Evolutionary conservation across 1,284 basidiomycete genomes (phyloP), one percentile per base, ranked within the genome.

Genomic region (Volvariella surrecta): DNA sequence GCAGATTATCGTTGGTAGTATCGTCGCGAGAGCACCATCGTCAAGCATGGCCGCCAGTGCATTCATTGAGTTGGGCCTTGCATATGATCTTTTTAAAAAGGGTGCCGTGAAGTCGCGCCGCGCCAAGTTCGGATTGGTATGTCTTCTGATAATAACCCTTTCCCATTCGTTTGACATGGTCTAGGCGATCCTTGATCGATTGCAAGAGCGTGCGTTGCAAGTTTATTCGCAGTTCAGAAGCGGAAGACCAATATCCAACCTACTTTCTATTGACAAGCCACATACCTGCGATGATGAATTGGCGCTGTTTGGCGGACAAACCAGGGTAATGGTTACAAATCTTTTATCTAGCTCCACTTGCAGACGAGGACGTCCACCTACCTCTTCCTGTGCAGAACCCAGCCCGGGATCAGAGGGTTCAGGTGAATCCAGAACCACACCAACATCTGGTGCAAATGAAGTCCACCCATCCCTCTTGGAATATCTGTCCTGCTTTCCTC

Each of bases 291-390:
- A 72, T 38, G 73, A 82, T 49, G 77, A 80, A 52, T 67, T 82
- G 15, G 76, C 79, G 15, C 65, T 82, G n/a, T 81, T 82, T 42
- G 79, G 79, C 37, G 79, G 74, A 3, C 74, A 76, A 48, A 78
- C 76, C 6, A 64, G 66, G 34, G 64, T 76, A 30, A 52, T 78
- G 15, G 76, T 80, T 40, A 76, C 68, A 59, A 76, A 64, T 50
- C 58, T 75, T 39, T 59, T 76, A 21, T 46, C 40, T 18, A 52
- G 41, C 20, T 57, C 50, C 16, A 50, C 6, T 6, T 15, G 8
- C 6, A 15, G 34, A 8, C 13, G 18, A 15, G 34, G 13, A n/a
- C 6, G 7, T 4, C 6, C n/a, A 16, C 11, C 6, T 28, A 6
- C 6, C 11, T 6, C 34, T 15, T 35, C 34, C 34, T 7, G n/a